Evolutionary conservation across 306 rosid species (phyloP).

Genomic region (Amphicarpaea edgeworthii): DNA sequence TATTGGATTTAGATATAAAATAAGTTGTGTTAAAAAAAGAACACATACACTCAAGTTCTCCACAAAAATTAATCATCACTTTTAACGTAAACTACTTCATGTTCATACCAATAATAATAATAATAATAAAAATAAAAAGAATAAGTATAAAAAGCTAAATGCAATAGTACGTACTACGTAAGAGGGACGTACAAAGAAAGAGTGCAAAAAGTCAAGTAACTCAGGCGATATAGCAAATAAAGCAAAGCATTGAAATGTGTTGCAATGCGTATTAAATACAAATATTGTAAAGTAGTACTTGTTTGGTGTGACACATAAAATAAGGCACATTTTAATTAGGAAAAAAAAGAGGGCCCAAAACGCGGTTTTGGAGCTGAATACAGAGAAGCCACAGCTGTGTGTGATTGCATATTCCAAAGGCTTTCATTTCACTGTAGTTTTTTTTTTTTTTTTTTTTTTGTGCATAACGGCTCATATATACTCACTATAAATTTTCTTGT

Average conservation of each 20-base stretch:
- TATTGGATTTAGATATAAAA: no score
- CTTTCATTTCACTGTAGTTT: constrained; percentile 3
- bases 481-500: not conserved
- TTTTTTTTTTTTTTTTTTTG: no score
- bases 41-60: no score
- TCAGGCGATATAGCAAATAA: constrained; percentile 60
- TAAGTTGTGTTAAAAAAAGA: no score
- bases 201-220: constrained; percentile 62
- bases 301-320: constrained; percentile 36
- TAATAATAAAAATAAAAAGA: no score
- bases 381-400: constrained; percentile 93
- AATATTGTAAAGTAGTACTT: not conserved
- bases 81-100: no score
- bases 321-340: constrained; percentile 36
- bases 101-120: no score
- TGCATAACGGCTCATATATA: constrained; percentile 44
- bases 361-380: constrained; percentile 82
- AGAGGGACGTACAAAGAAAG: constrained; percentile 44
- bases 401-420: constrained; percentile 37
- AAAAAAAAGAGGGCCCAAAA: constrained; percentile 46
- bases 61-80: no score
- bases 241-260: constrained; percentile 48
- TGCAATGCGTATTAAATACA: constrained; percentile 15
- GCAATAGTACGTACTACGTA: no score
- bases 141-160: not conserved